A percentile compares a stretch with the other conserved stretches of the same genome.
Evolutionary conservation across 495 filamentous ascomycete species (phyloP).

Genomic region (Emericellopsis terricola): DNA sequence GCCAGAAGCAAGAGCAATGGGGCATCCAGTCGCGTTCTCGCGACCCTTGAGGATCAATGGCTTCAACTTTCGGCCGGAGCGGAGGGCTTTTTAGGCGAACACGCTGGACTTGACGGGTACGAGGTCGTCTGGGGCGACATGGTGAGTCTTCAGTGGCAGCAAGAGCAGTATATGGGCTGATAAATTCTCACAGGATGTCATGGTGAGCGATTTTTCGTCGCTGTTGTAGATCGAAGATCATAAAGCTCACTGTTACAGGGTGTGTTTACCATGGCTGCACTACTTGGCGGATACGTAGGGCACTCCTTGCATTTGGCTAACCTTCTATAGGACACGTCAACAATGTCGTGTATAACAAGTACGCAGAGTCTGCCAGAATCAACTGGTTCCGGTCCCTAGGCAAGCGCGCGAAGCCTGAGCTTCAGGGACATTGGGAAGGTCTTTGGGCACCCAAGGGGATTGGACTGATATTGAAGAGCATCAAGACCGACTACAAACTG

Average conservation of each 20-base stretch:
- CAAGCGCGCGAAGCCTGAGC: slow-evolving; percentile 42
- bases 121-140: slow-evolving; percentile 83
- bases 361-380: slow-evolving; percentile 69
- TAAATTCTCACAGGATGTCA: too few species aligned
- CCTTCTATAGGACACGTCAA: slow-evolving; percentile 48
- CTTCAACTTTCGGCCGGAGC: slow-evolving; percentile 54
- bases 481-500: slow-evolving; percentile 84
- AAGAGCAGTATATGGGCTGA: too few species aligned
- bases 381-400: slow-evolving; percentile 72
- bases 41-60: slow-evolving; percentile 35
- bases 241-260: background rate
- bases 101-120: slow-evolving; percentile 50
- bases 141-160: slow-evolving; percentile 22
- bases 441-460: slow-evolving; percentile 45
- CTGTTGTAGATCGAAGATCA: background rate
- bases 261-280: too few species aligned
- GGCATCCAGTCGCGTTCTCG: too few species aligned
- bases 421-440: slow-evolving; percentile 50
- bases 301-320: too few species aligned
- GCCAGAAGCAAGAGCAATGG: too few species aligned
- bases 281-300: too few species aligned
- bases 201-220: too few species aligned
- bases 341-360: slow-evolving; percentile 69
- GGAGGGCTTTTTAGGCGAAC: slow-evolving; percentile 65
- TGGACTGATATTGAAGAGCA: slow-evolving; percentile 66